These are phyloP conservation scores for Capsicum pubescens DNA, from an alignment of 257 asterid species.

Conservation along the genomic window DNA sequence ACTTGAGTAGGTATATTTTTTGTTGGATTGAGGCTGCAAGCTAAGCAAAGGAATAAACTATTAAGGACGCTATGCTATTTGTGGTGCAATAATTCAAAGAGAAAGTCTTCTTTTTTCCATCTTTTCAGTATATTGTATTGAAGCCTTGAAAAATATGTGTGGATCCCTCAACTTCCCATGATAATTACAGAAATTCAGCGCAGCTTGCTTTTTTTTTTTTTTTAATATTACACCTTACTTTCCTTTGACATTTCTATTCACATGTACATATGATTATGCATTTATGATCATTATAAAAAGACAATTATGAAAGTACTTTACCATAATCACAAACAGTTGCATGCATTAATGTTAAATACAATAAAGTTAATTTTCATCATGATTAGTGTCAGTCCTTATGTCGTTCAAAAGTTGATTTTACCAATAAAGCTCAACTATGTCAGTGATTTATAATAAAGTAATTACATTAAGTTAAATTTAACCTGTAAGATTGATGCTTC, in stretches of 20 bases:
- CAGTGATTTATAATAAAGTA: background rate
- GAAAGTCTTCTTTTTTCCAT: constrained; percentile 10
- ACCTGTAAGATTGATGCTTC: background rate
- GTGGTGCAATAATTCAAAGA: constrained; percentile 16
- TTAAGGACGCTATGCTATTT: constrained; percentile 11
- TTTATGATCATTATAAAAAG: background rate
- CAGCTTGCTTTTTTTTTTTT: background rate
- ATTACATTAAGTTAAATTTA: background rate
- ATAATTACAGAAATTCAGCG: background rate
- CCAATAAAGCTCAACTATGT: background rate
- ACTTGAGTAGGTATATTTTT: constrained; percentile 13
- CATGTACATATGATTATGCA: background rate
- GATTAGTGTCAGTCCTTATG: background rate
- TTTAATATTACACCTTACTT: background rate
- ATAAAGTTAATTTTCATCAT: background rate
- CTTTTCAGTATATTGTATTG: background rate
- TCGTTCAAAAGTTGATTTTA: background rate
- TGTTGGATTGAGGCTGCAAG: constrained; percentile 15
- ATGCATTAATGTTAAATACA: background rate
- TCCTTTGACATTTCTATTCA: background rate
- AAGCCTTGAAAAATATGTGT: background rate
- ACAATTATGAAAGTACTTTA: background rate
- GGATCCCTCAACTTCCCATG: constrained; percentile 3
- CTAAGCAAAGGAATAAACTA: constrained; percentile 8
- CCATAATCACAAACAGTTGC: background rate